A percentile compares a stretch with the other conserved stretches of the same genome.
phyloP scores from a whole-genome alignment of 768 basidiomycete species.

The Phallus indusiatus region DNA sequence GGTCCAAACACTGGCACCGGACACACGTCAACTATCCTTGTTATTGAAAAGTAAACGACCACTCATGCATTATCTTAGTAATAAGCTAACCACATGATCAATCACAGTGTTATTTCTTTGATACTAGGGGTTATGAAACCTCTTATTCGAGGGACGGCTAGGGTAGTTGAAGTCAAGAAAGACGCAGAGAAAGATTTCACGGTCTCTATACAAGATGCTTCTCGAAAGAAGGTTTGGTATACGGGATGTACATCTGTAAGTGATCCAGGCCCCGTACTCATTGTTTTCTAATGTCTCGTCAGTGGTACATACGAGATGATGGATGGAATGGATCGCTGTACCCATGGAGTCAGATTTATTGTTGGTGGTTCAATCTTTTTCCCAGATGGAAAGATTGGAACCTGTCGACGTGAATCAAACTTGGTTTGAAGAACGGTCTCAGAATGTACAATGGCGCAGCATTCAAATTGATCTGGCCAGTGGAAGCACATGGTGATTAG shows the following conservation, averaged over 20 bases:
- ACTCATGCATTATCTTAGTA: too few relatives aligned
- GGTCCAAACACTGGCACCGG: slow-evolving; percentile 1
- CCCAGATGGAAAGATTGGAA: not conserved
- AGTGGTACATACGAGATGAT: slow-evolving; percentile 3
- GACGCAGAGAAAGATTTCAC: not conserved
- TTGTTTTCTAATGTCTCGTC: too few relatives aligned
- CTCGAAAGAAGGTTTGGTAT: not conserved
- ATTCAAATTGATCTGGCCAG: too few relatives aligned
- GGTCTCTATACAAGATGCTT: not conserved
- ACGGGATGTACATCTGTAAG: not conserved
- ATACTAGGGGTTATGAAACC: not conserved
- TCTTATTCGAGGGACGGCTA: not conserved
- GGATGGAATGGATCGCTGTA: slow-evolving; percentile 1
- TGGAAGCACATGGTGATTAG: too few relatives aligned
- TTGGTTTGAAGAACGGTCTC: too few relatives aligned
- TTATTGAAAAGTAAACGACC: slow-evolving; percentile 4
- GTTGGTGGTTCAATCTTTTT: slow-evolving; percentile 1
- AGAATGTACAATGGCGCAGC: too few relatives aligned
- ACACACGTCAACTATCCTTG: slow-evolving; percentile 14
- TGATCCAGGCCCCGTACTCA: not conserved
- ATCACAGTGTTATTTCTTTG: not conserved
- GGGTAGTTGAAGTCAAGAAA: not conserved
- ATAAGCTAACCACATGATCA: not conserved
- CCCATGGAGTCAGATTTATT: slow-evolving; percentile 3
- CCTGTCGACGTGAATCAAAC: too few relatives aligned